phyloP scores from a whole-genome alignment of 495 filamentous ascomycete genomes.

The Tricharina praecox region DNA sequence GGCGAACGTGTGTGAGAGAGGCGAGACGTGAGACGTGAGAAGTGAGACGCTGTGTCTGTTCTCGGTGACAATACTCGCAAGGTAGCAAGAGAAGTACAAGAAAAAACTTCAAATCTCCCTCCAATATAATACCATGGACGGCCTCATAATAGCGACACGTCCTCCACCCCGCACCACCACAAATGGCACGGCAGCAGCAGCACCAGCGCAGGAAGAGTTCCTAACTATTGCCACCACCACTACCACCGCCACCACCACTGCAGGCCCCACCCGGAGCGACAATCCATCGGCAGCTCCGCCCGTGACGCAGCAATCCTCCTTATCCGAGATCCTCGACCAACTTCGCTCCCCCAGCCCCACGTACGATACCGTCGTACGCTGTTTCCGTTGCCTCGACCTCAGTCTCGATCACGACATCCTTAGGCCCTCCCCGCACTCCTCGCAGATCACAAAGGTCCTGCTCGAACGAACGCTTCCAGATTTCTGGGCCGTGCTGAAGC shows the following conservation, averaged over 20 bases:
- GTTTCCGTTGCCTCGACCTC: not conserved
- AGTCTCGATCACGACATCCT: slow-evolving; percentile 15
- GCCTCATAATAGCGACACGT: not conserved
- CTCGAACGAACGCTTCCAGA: slow-evolving; percentile 11
- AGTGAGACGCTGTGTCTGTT: no score
- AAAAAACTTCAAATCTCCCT: not conserved
- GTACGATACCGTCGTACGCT: not conserved
- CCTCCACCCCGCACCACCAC: no score
- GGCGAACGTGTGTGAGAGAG: no score
- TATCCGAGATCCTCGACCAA: slow-evolving; percentile 8
- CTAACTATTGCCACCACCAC: no score
- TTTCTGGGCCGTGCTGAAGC: slow-evolving; percentile 18
- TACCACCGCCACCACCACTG: not conserved
- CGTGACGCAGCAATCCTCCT: no score
- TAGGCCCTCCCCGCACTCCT: slow-evolving; percentile 15
- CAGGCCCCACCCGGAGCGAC: not conserved
- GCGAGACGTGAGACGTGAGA: no score
- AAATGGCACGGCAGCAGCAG: no score
- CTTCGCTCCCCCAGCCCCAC: slow-evolving; percentile 4
- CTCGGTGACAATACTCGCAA: no score
- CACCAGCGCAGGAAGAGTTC: no score
- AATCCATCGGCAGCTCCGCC: no score
- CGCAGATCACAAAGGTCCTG: slow-evolving; percentile 17
- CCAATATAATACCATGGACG: not conserved
- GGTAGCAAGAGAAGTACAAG: no score